These are phyloP conservation scores for Candida rishiriensis DNA, from an alignment of 805 yeast genomes.

Conservation along the genomic window DNA sequence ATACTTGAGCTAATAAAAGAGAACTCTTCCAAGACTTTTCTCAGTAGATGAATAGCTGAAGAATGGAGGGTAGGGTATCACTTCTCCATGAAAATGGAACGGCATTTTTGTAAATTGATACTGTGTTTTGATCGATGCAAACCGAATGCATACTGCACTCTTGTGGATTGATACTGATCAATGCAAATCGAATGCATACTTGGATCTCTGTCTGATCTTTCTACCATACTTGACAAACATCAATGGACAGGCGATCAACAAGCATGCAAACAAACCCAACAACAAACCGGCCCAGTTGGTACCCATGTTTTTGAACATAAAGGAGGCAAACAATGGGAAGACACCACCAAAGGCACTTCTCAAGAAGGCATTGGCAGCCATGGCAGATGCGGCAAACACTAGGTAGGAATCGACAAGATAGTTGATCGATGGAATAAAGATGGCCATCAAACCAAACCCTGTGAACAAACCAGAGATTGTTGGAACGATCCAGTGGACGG, in stretches of 20 bases:
- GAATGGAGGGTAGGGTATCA: too few relatives aligned
- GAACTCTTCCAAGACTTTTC: too few relatives aligned
- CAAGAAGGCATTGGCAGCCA: slow-evolving; percentile 54
- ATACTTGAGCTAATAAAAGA: too few relatives aligned
- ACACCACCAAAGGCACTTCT: slow-evolving; percentile 65
- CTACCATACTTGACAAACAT: slow-evolving; percentile 58
- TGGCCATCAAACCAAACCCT: slow-evolving; percentile 64
- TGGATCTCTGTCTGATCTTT: slow-evolving; percentile 50
- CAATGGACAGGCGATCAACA: slow-evolving; percentile 64
- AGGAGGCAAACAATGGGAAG: slow-evolving; percentile 68
- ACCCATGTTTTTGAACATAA: slow-evolving; percentile 67
- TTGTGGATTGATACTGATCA: too few relatives aligned
- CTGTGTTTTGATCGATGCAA: too few relatives aligned
- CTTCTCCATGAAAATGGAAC: too few relatives aligned
- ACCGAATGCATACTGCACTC: too few relatives aligned
- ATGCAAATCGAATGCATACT: slow-evolving; percentile 44
- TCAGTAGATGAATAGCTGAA: too few relatives aligned
- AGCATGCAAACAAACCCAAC: slow-evolving; percentile 55
- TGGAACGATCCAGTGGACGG: slow-evolving; percentile 81
- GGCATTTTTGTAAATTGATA: too few relatives aligned
- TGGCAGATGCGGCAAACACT: slow-evolving; percentile 66
- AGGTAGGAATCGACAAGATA: slow-evolving; percentile 71
- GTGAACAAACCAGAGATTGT: slow-evolving; percentile 58
- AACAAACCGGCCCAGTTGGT: slow-evolving; percentile 77
- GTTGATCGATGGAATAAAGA: slow-evolving; percentile 66